These are phyloP conservation scores for Microdochium nivale DNA, from an alignment of 2,329 filamentous ascomycete genomes.

Conservation along the genomic window DNA sequence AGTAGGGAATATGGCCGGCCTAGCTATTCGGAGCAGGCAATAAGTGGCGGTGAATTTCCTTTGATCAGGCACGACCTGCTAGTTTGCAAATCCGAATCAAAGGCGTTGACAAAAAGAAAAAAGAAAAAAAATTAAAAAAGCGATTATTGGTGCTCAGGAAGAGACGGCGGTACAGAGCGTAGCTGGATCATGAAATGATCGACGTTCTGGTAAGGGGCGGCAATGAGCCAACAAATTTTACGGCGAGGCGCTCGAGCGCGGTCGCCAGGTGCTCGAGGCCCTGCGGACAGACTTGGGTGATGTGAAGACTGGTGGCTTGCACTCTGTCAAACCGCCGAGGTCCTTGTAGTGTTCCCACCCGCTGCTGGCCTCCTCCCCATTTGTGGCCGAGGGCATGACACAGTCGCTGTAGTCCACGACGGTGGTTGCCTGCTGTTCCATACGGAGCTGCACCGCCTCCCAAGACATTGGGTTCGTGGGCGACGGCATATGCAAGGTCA, in stretches of 20 bases:
- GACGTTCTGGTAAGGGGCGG: background rate
- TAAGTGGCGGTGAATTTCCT: too few relatives aligned
- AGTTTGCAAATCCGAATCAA: too few relatives aligned
- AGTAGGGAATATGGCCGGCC: too few relatives aligned
- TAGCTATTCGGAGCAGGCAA: too few relatives aligned
- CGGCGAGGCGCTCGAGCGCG: background rate
- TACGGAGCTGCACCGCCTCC: background rate
- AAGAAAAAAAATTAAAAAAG: too few relatives aligned
- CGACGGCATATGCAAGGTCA: background rate
- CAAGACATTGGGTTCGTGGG: background rate
- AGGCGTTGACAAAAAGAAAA: too few relatives aligned
- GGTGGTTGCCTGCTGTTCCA: slow-evolving; percentile 1
- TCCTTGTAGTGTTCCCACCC: slow-evolving; percentile 14
- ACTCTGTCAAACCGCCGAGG: slow-evolving; percentile 11
- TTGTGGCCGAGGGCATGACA: slow-evolving; percentile 11
- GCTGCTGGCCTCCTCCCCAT: slow-evolving; percentile 6
- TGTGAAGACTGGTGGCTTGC: background rate
- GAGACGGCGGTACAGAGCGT: too few relatives aligned
- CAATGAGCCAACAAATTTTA: background rate
- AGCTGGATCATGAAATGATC: too few relatives aligned
- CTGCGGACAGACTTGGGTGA: slow-evolving; percentile 1
- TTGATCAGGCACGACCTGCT: too few relatives aligned
- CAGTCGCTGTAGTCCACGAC: slow-evolving; percentile 13
- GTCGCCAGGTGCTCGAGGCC: background rate
- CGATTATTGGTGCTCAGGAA: too few relatives aligned